Conservation (phyloP, 768 basidiomycete genomes). For the Vishniacozyma victoriae region DNA sequence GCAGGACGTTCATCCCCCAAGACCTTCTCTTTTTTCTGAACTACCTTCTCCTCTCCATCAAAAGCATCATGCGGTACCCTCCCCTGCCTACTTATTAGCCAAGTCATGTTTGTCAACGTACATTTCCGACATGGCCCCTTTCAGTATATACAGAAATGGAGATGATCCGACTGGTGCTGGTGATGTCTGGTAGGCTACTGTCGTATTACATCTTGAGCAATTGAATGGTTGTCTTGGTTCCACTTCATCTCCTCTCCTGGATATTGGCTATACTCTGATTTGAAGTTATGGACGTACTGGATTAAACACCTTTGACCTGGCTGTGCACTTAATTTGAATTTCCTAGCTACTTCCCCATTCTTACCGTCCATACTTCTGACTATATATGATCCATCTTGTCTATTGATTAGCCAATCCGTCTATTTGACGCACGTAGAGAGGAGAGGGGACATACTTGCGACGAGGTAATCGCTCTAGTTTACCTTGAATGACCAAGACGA, state of each 20-base stretch:
- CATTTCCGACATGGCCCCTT: conserved; percentile 73
- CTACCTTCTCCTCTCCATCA: conserved; percentile 48
- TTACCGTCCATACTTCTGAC: conserved; percentile 66
- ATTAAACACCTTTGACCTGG: conserved; percentile 65
- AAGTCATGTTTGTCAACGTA: conserved; percentile 15
- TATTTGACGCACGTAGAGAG: neutral
- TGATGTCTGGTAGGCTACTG: conserved; percentile 67
- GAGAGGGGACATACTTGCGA: conserved; percentile 31
- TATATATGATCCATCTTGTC: conserved; percentile 73
- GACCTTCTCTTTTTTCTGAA: neutral
- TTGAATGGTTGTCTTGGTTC: conserved; percentile 42
- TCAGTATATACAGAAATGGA: conserved; percentile 71
- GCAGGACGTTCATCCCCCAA: neutral
- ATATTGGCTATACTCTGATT: neutral
- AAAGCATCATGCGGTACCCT: conserved; percentile 79
- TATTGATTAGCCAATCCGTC: conserved; percentile 48
- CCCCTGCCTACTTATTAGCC: conserved; percentile 58
- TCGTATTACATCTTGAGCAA: conserved; percentile 40
- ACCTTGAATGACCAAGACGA: conserved; percentile 46
- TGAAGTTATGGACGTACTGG: conserved; percentile 59
- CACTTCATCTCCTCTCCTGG: conserved; percentile 23
- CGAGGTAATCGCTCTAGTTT: conserved; percentile 43
- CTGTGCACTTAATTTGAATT: conserved; percentile 82
- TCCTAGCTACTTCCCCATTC: conserved; percentile 54
- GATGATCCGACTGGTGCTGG: conserved; percentile 71